These are phyloP conservation scores for Leucosporidium scottii DNA, from an alignment of 768 basidiomycete species.

Conservation along the genomic window DNA sequence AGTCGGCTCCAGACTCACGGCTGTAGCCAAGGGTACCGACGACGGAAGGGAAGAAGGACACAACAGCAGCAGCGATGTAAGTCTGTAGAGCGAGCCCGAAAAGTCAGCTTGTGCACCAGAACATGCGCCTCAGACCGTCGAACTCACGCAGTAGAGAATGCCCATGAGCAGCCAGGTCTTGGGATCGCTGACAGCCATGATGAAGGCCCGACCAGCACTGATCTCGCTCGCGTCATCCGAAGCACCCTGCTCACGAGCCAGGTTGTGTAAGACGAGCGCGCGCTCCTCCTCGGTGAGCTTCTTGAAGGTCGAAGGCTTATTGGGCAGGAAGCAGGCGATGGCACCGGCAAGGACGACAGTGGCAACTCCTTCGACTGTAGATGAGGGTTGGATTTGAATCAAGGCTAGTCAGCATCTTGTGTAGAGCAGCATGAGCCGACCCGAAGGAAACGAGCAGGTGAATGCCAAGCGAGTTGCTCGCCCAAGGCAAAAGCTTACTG, in stretches of 20 bases:
- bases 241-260: neutral
- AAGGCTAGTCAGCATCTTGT: no score
- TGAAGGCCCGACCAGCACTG: neutral
- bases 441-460: no score
- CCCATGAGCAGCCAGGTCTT: conserved; percentile 1
- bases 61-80: conserved; percentile 4
- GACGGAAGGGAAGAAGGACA: conserved; percentile 36
- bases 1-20: no score
- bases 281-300: neutral
- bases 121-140: no score
- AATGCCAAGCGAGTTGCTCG: no score
- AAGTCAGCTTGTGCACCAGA: no score
- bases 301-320: neutral
- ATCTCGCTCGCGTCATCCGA: neutral
- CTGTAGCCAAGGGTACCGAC: conserved; percentile 35
- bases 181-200: neutral
- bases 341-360: conserved; percentile 28
- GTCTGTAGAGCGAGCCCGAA: no score
- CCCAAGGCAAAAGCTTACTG: no score
- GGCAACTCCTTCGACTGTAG: conserved; percentile 20
- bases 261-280: neutral
- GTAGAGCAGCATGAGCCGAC: no score
- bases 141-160: neutral
- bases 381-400: no score
- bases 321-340: conserved; percentile 35